Conservation (phyloP, 2,329 filamentous ascomycete genomes). For the Neobulgaria alba region DNA sequence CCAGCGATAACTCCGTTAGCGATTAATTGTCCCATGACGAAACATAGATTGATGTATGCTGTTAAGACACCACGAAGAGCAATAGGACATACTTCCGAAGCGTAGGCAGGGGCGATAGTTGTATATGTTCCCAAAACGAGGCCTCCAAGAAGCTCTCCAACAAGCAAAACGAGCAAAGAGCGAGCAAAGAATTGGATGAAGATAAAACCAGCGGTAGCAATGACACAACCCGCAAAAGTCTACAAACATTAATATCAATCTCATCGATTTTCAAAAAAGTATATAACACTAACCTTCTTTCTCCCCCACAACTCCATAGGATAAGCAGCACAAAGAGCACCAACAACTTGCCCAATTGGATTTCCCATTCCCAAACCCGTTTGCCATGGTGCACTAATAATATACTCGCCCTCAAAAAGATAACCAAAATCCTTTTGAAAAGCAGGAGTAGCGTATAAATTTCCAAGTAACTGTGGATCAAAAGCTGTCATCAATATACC, state of each 20-base stretch:
- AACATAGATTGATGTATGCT: constrained; percentile 44
- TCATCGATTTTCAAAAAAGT: not conserved
- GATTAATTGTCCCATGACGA: constrained; percentile 38
- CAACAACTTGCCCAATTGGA: constrained; percentile 19
- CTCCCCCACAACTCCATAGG: constrained; percentile 15
- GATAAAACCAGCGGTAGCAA: constrained; percentile 11
- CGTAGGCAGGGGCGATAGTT: constrained; percentile 30
- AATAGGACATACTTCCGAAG: constrained; percentile 42
- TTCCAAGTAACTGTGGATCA: constrained; percentile 36
- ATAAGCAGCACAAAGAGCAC: constrained; percentile 40
- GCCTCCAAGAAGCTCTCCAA: constrained; percentile 30
- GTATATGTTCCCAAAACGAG: constrained; percentile 42
- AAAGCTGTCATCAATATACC: constrained; percentile 49
- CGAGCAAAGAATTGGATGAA: constrained; percentile 19
- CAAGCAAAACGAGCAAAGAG: constrained; percentile 11
- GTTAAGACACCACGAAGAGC: constrained; percentile 43
- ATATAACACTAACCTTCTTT: constrained; percentile 8
- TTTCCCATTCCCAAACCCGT: constrained; percentile 18
- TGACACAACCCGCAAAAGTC: constrained; percentile 13
- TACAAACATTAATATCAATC: constrained; percentile 1
- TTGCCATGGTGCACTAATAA: constrained; percentile 40
- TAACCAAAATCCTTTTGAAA: constrained; percentile 35
- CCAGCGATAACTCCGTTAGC: constrained; percentile 38
- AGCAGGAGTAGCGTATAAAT: constrained; percentile 32
- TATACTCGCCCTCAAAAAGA: constrained; percentile 25